These are phyloP conservation scores for Globisporangium irregulare DNA, from an alignment of 352 stramenopile species.

Conservation along the genomic window DNA sequence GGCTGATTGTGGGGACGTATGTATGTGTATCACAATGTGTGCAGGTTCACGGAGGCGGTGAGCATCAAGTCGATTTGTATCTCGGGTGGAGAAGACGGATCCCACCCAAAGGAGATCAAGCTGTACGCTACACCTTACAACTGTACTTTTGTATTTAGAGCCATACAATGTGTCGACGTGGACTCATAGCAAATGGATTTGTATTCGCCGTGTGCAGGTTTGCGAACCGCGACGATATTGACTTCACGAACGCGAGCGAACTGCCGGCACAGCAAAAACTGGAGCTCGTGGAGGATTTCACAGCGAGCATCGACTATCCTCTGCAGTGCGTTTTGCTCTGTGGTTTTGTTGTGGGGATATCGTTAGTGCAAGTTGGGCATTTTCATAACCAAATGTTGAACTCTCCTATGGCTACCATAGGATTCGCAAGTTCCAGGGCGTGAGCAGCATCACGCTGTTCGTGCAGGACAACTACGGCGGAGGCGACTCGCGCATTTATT, in stretches of 20 bases:
- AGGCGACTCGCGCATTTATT: slow-evolving; percentile 77
- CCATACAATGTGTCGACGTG: background rate
- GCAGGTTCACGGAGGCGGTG: slow-evolving; percentile 81
- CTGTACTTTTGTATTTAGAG: background rate
- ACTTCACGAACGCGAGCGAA: slow-evolving; percentile 81
- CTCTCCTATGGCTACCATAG: slow-evolving; percentile 21
- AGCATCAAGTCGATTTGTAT: slow-evolving; percentile 89
- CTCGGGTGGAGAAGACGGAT: slow-evolving; percentile 68
- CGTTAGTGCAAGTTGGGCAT: background rate
- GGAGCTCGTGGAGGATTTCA: slow-evolving; percentile 70
- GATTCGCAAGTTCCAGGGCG: slow-evolving; percentile 83
- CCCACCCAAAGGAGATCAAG: slow-evolving; percentile 81
- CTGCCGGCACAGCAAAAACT: slow-evolving; percentile 72
- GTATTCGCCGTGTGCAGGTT: slow-evolving; percentile 34
- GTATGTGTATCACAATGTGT: background rate
- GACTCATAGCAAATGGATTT: background rate
- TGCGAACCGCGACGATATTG: slow-evolving; percentile 82
- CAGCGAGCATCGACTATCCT: slow-evolving; percentile 69
- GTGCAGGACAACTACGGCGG: slow-evolving; percentile 72
- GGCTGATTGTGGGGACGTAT: background rate
- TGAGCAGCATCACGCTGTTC: slow-evolving; percentile 81
- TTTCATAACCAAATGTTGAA: background rate
- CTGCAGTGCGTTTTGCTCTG: slow-evolving; percentile 47
- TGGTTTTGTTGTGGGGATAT: background rate
- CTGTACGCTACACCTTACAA: slow-evolving; percentile 33